Percentiles rank a stretch among this genome's conserved stretches.
phyloP scores from a whole-genome alignment of 345 rosid species.

The Draba incana region DNA sequence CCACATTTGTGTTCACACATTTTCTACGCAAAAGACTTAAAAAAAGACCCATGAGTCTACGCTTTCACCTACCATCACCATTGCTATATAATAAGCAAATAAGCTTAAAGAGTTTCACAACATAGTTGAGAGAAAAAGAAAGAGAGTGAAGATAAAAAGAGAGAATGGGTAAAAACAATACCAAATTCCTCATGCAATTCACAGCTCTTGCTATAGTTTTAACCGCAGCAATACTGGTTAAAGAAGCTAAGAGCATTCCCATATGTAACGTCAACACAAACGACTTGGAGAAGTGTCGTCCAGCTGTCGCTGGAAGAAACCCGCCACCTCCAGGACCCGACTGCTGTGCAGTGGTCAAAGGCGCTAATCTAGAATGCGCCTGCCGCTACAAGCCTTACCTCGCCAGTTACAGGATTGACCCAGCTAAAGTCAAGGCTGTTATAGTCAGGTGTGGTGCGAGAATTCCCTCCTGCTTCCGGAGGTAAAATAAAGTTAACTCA shows the following conservation, averaged over 20 bases:
- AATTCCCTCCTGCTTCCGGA: constrained; percentile 35
- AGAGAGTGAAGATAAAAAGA: too few relatives aligned
- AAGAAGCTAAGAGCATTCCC: constrained; percentile 17
- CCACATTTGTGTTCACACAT: too few relatives aligned
- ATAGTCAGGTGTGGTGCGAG: constrained; percentile 43
- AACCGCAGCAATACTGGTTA: constrained; percentile 19
- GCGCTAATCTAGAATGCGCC: constrained; percentile 50
- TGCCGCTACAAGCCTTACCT: constrained; percentile 49
- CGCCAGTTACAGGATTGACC: constrained; percentile 44
- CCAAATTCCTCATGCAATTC: constrained; percentile 23
- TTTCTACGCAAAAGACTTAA: too few relatives aligned
- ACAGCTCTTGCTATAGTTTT: constrained; percentile 32
- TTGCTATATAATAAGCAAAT: too few relatives aligned
- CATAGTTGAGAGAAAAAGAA: too few relatives aligned
- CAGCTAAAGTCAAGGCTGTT: constrained; percentile 47
- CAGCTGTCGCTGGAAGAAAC: constrained; percentile 48
- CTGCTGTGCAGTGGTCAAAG: constrained; percentile 46
- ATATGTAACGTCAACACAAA: constrained; percentile 46
- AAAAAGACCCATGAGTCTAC: too few relatives aligned
- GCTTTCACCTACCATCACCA: too few relatives aligned
- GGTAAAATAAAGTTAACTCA: constrained; percentile 15
- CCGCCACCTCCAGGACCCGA: constrained; percentile 47
- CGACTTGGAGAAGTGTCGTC: constrained; percentile 45
- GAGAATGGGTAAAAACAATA: neutral
- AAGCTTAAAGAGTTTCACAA: too few relatives aligned